Evolutionary conservation across 208 protist genomes (phyloP).

Genomic region (Leishmania major): DNA sequence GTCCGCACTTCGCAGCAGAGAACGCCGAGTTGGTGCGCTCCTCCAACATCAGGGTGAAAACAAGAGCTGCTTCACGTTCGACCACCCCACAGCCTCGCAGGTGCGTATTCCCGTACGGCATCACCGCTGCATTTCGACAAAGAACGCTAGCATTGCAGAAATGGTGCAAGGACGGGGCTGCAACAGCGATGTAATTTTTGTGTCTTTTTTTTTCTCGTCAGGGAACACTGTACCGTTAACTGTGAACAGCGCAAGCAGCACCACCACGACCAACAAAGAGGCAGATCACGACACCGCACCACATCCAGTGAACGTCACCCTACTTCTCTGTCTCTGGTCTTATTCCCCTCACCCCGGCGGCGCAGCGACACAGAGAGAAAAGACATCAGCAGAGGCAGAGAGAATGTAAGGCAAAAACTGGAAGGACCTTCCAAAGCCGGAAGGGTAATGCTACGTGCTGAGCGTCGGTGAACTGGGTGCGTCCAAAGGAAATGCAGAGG

Average conservation of each 20-base stretch:
- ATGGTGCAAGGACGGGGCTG: background rate
- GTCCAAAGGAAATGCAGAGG: background rate
- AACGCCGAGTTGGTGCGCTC: background rate
- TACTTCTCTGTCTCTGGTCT: too few species aligned
- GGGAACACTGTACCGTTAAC: background rate
- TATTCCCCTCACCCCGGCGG: background rate
- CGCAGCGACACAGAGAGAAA: background rate
- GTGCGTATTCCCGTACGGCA: background rate
- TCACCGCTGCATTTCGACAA: background rate
- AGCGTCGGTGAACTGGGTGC: background rate
- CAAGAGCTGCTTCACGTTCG: background rate
- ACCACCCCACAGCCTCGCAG: background rate
- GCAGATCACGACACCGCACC: background rate
- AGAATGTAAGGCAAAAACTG: background rate
- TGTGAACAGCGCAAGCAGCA: background rate
- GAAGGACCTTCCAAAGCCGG: background rate
- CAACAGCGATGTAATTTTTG: background rate
- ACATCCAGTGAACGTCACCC: background rate
- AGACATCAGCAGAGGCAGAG: background rate
- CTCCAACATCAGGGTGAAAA: background rate
- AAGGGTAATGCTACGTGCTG: background rate
- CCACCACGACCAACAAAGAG: background rate
- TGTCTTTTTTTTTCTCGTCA: background rate
- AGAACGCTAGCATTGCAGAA: too few species aligned
- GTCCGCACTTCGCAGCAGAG: background rate